Base-by-base conservation (phyloP, 1,139 yeast genomes). In the Entelexis paramagnoliae region DNA sequence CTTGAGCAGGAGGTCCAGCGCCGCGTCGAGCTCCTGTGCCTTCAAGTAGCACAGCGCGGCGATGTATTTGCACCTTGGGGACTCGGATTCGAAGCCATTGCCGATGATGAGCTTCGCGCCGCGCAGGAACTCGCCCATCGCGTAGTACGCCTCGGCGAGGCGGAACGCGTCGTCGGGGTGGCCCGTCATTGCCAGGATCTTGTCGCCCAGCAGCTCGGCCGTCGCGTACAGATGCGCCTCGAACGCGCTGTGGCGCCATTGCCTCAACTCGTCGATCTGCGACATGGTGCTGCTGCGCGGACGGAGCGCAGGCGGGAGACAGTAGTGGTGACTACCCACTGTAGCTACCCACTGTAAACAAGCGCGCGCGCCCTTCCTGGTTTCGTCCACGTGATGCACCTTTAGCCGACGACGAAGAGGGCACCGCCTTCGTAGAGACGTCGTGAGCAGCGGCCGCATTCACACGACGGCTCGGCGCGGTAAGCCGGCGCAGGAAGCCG, bases 161-260 rank as follows among this genome's bases (percentile, higher is more conserved):
- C 97, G 91, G 66, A 88, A 89, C 14, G 96, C 96, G 66, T 91
- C 97, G 62, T 83, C 85, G 16, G 96, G 83, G 63, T 89, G 96
- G 56, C 78, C 76, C 1, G 89, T 83, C 54, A 89, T 69, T 0
- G 89, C 79, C 46, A 84, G 73, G 10, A 93, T 85, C 62, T 89
- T 91, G 68, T 91, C 96, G 13, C 96, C 98, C 33, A 93, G 78
- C 63, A 80, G 87, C 62, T 84, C 93, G 0, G 98, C 97, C 0
- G 97, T 86, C 47, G 76, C 76, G 65, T 85, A 85, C 58, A 89
- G 95, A 64, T 89, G 97, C 62, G 89, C 96, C 81, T 84, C 81
- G 54, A 84, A 68, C 0, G 98, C 95, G 64, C 88, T 96, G 58
- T 88, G 95, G 50, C 98, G 72, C 98, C 98, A 91, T 38, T 86